A percentile compares a stretch with the other conserved stretches of the same genome.
Evolutionary conservation across 768 basidiomycete genomes (phyloP).

Genomic region (Russula abietina): DNA sequence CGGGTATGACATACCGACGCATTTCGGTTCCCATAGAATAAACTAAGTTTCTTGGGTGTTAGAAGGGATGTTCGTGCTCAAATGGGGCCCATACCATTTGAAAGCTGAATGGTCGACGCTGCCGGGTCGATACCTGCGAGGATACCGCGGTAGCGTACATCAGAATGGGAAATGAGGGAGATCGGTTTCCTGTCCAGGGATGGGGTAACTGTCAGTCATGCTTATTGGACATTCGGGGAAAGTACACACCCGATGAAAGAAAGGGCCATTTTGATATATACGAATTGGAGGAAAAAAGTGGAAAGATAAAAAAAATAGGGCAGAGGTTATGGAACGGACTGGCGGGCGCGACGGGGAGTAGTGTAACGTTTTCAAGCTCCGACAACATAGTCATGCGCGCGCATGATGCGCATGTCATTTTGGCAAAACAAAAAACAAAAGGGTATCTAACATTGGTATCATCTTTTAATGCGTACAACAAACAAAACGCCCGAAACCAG

Average conservation of each 20-base stretch:
- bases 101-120: constrained; percentile 81
- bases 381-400: neutral
- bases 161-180: constrained; percentile 84
- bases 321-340: neutral
- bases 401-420: neutral
- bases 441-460: constrained; percentile 23
- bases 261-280: constrained; percentile 22
- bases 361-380: constrained; percentile 4
- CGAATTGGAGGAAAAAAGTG: neutral
- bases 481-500: neutral
- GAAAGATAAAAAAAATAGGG: neutral
- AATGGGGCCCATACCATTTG: constrained; percentile 56
- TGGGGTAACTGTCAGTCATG: constrained; percentile 11
- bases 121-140: constrained; percentile 81
- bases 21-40: constrained; percentile 87
- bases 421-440: neutral
- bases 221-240: neutral
- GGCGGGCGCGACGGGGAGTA: neutral
- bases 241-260: constrained; percentile 24
- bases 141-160: constrained; percentile 85
- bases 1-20: constrained; percentile 51
- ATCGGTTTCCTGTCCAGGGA: constrained; percentile 64
- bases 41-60: constrained; percentile 35
- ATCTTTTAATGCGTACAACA: constrained; percentile 16
- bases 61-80: neutral